phyloP scores from a whole-genome alignment of 2,329 filamentous ascomycete species.

The Helicocarpus griseus region DNA sequence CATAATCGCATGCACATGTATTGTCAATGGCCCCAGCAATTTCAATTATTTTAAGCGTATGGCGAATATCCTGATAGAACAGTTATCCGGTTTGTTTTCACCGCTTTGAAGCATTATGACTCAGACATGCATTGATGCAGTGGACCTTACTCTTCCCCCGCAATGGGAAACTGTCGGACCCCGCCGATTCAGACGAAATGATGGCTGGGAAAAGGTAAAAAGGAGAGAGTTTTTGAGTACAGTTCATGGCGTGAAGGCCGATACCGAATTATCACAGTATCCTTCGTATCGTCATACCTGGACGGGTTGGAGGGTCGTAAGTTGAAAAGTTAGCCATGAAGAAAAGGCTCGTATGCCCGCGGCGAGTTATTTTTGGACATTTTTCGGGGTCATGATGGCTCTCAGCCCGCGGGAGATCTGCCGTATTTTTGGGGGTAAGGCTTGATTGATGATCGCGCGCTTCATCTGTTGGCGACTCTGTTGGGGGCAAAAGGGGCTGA shows the following conservation, averaged over 20 bases:
- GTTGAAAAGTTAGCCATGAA: too few relatives aligned
- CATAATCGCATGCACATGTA: background rate
- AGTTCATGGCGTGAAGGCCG: too few relatives aligned
- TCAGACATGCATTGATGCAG: constrained; percentile 1
- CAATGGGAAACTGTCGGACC: background rate
- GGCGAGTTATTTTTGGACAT: background rate
- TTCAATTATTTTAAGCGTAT: background rate
- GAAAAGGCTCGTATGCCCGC: background rate
- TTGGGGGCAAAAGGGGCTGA: background rate
- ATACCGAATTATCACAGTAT: too few relatives aligned
- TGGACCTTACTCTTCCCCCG: background rate
- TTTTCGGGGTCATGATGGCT: background rate
- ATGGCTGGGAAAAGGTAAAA: background rate
- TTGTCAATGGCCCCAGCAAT: background rate
- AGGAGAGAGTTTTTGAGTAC: background rate
- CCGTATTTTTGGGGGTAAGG: background rate
- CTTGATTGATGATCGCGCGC: background rate
- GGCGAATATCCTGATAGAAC: background rate
- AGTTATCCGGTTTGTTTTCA: background rate
- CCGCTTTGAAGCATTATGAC: background rate
- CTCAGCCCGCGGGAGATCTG: background rate
- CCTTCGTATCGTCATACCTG: too few relatives aligned
- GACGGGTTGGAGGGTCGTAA: too few relatives aligned
- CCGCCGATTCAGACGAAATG: background rate
- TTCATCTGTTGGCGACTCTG: background rate